Percentiles rank a stretch among this genome's conserved stretches.
phyloP scores from a whole-genome alignment of 345 rosid genomes.

The Arabis hirsuta region DNA sequence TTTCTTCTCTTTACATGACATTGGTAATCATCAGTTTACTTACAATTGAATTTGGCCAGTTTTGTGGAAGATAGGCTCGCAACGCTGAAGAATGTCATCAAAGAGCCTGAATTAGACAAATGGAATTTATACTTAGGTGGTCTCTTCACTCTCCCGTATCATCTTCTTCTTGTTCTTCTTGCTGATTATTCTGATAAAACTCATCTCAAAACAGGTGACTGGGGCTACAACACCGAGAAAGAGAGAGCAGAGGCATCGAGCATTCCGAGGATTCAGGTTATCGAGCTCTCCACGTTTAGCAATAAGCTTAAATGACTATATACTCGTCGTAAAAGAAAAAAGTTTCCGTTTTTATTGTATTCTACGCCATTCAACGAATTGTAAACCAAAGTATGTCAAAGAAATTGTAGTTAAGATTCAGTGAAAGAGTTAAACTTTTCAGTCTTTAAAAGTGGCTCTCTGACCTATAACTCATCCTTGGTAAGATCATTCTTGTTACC shows the following conservation, averaged over 20 bases:
- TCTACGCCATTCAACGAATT: neutral
- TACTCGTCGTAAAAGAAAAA: neutral
- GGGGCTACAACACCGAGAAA: slow-evolving; percentile 51
- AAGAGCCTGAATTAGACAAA: slow-evolving; percentile 78
- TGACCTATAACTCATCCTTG: slow-evolving; percentile 65
- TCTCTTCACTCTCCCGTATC: neutral
- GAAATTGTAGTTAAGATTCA: slow-evolving; percentile 21
- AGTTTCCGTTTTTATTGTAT: slow-evolving; percentile 29
- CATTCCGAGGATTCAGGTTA: slow-evolving; percentile 71
- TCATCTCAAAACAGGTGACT: slow-evolving; percentile 31
- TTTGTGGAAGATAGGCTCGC: slow-evolving; percentile 95
- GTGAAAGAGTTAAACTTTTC: neutral
- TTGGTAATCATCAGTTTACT: slow-evolving; percentile 7
- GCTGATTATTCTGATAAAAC: neutral
- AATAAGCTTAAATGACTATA: slow-evolving; percentile 66
- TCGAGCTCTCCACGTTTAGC: slow-evolving; percentile 78
- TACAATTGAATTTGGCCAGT: slow-evolving; percentile 46
- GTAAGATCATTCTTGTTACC: slow-evolving; percentile 31
- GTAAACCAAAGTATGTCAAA: slow-evolving; percentile 10
- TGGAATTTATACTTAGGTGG: slow-evolving; percentile 85
- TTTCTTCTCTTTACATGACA: neutral
- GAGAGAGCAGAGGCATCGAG: slow-evolving; percentile 82
- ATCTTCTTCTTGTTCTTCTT: slow-evolving; percentile 4
- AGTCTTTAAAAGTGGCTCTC: neutral
- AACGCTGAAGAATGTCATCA: slow-evolving; percentile 86